Evolutionary conservation across 2,329 filamentous ascomycete genomes (phyloP).

Genomic region (Penicillium sp.): DNA sequence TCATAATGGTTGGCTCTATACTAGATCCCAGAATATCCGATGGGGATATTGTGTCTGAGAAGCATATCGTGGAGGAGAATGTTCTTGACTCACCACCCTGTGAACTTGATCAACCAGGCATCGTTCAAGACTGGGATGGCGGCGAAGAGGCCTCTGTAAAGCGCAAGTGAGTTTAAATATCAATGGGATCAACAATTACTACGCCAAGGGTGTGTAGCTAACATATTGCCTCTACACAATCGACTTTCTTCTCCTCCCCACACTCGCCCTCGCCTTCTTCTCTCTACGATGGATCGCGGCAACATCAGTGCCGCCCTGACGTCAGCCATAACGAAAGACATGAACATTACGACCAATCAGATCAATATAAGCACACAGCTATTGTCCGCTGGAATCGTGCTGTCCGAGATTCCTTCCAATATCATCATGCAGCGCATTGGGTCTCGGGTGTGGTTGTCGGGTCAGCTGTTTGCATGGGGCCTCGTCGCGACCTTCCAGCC

Average conservation of each 20-base stretch:
- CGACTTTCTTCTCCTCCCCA: slow-evolving; percentile 40
- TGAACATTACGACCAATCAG: slow-evolving; percentile 58
- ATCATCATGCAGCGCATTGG: slow-evolving; percentile 61
- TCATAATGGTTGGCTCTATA: not conserved
- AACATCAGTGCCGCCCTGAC: slow-evolving; percentile 60
- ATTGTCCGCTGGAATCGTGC: slow-evolving; percentile 58
- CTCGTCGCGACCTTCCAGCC: slow-evolving; percentile 62
- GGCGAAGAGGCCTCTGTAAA: slow-evolving; percentile 33
- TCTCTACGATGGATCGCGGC: slow-evolving; percentile 40
- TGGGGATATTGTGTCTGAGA: slow-evolving; percentile 14
- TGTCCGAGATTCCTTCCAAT: slow-evolving; percentile 58
- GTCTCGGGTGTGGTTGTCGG: slow-evolving; percentile 60
- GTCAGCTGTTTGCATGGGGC: slow-evolving; percentile 61
- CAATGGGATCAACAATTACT: not conserved
- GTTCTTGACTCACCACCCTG: slow-evolving; percentile 18
- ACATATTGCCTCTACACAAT: slow-evolving; percentile 25
- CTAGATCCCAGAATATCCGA: slow-evolving; percentile 5
- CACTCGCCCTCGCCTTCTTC: slow-evolving; percentile 40
- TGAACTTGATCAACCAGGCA: slow-evolving; percentile 22
- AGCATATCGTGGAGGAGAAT: slow-evolving; percentile 21
- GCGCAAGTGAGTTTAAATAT: slow-evolving; percentile 32
- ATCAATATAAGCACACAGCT: slow-evolving; percentile 63
- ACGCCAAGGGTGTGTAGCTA: not conserved
- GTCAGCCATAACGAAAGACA: slow-evolving; percentile 58
- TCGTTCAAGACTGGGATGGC: slow-evolving; percentile 38